Conservation (phyloP, 169 alveolate species). For the Pseudocohnilembus persalinus region DNA sequence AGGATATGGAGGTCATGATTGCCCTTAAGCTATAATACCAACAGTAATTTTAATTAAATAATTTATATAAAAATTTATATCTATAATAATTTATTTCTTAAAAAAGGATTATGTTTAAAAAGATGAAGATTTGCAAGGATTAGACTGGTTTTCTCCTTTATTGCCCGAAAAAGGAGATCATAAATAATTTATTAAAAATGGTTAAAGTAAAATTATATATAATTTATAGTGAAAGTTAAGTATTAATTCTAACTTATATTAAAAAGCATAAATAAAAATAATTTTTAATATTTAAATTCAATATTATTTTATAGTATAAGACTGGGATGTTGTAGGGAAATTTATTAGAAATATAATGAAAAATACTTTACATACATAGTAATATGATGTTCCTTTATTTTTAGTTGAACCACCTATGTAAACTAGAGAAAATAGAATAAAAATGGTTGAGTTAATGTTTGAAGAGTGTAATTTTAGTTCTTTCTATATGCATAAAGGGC, state of each 20-base stretch:
- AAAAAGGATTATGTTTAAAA: background rate
- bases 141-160: background rate
- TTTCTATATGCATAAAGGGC: background rate
- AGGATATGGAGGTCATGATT: background rate
- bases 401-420: background rate
- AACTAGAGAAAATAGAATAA: background rate
- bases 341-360: background rate
- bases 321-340: background rate
- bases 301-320: background rate
- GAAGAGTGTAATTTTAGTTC: background rate
- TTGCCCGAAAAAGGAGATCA: background rate
- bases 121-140: background rate
- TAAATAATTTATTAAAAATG: background rate
- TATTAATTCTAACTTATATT: background rate
- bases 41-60: background rate
- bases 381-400: background rate
- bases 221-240: no score
- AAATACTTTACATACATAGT: background rate
- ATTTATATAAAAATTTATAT: no score
- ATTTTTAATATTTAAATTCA: no score
- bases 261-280: background rate
- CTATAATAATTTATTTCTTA: background rate
- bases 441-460: background rate
- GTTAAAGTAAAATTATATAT: background rate
- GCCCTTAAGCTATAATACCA: background rate